Evolutionary conservation across 2,329 filamentous ascomycete genomes (phyloP).

Genomic region (Cladosporium oxysporum): DNA sequence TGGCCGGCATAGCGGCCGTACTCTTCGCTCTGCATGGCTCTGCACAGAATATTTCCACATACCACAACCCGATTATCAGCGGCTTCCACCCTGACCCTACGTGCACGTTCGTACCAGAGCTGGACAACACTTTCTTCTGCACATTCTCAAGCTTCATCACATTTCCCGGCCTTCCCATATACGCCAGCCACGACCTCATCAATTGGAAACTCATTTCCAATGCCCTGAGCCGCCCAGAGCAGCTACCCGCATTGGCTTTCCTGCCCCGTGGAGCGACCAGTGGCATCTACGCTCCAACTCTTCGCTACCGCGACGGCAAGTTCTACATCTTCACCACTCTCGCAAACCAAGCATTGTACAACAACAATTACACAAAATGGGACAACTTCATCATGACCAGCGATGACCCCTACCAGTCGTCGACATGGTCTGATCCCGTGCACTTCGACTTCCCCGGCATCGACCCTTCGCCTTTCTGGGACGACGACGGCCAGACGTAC

Average conservation of each 20-base stretch:
- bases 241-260: slow-evolving; percentile 40
- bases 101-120: slow-evolving; percentile 48
- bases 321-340: slow-evolving; percentile 43
- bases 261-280: slow-evolving; percentile 39
- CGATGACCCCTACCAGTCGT: slow-evolving; percentile 44
- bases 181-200: slow-evolving; percentile 45
- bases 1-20: neutral
- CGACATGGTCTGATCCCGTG: slow-evolving; percentile 51
- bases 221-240: slow-evolving; percentile 38
- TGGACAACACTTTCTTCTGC: slow-evolving; percentile 48
- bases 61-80: slow-evolving; percentile 47
- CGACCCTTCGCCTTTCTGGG: slow-evolving; percentile 59
- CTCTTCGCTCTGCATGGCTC: neutral
- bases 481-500: slow-evolving; percentile 57
- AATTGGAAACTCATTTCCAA: slow-evolving; percentile 43
- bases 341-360: slow-evolving; percentile 30
- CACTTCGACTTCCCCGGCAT: slow-evolving; percentile 51
- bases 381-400: slow-evolving; percentile 49
- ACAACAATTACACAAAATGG: slow-evolving; percentile 39
- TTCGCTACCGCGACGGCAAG: slow-evolving; percentile 42
- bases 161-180: slow-evolving; percentile 48
- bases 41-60: slow-evolving; percentile 21
- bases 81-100: slow-evolving; percentile 51
- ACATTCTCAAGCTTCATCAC: slow-evolving; percentile 47
- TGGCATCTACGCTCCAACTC: slow-evolving; percentile 45